Percentiles rank a stretch among this genome's conserved stretches.
Conservation (phyloP, 768 basidiomycete genomes). For the Mrakia gelida region DNA sequence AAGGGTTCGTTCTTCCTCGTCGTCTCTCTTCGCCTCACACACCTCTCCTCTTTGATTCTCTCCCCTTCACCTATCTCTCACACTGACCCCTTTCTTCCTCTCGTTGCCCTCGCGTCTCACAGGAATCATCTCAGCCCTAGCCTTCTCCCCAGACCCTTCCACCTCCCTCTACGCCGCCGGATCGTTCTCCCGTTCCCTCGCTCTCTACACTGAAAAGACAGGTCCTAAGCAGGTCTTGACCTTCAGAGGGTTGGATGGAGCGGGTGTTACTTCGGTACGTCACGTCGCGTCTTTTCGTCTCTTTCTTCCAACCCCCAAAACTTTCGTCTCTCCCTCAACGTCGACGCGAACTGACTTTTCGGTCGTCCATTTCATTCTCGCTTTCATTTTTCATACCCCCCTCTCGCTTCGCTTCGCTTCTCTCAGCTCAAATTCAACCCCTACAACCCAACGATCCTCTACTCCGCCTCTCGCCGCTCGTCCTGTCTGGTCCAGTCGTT, state of each 20-base stretch:
- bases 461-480: constrained; percentile 70
- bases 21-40: not conserved
- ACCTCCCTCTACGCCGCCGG: constrained; percentile 71
- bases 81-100: not conserved
- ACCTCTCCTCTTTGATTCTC: not conserved
- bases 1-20: constrained; percentile 58
- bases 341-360: too few species aligned
- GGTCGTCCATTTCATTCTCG: too few species aligned
- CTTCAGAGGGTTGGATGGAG: constrained; percentile 49
- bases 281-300: constrained; percentile 7
- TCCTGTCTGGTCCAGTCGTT: constrained; percentile 59
- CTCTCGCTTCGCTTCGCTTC: not conserved
- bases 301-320: constrained; percentile 36
- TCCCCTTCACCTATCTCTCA: not conserved
- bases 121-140: constrained; percentile 83
- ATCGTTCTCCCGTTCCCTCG: constrained; percentile 51
- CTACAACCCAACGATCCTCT: constrained; percentile 62
- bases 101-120: not conserved
- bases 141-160: constrained; percentile 61
- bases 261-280: constrained; percentile 46
- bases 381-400: too few species aligned
- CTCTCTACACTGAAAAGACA: constrained; percentile 53
- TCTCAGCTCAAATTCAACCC: constrained; percentile 73
- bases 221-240: constrained; percentile 59
- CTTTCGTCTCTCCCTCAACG: too few species aligned